These are phyloP conservation scores for Colletotrichum truncatum DNA, from an alignment of 2,329 filamentous ascomycete genomes.

Conservation along the genomic window DNA sequence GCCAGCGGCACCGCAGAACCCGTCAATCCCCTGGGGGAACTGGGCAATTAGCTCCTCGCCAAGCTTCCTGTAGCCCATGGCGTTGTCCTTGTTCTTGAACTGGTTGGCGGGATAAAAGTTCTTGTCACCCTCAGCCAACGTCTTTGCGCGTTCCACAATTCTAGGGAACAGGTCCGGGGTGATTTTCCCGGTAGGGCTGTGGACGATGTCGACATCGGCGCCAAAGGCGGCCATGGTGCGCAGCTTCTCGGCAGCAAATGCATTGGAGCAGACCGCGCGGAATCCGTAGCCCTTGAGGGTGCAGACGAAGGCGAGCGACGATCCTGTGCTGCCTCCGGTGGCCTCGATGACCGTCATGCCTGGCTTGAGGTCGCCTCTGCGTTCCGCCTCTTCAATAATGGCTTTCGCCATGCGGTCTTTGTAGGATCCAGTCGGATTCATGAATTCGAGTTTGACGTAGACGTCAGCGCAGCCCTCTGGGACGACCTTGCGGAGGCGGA, in stretches of 20 bases:
- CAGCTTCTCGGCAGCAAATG: constrained; percentile 24
- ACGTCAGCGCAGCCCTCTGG: constrained; percentile 21
- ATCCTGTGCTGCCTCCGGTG: constrained; percentile 29
- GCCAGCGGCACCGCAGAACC: constrained; percentile 27
- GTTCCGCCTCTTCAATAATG: constrained; percentile 24
- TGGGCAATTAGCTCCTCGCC: constrained; percentile 2
- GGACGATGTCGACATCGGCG: constrained; percentile 20
- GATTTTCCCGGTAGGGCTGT: constrained; percentile 15
- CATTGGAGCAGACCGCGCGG: constrained; percentile 12
- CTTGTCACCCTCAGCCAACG: not conserved
- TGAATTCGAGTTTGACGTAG: constrained; percentile 24
- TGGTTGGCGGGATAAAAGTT: constrained; percentile 15
- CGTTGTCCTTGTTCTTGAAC: constrained; percentile 24
- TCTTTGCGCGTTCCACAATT: not conserved
- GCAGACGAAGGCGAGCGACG: constrained; percentile 25
- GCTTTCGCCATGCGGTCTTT: constrained; percentile 27
- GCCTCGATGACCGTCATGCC: constrained; percentile 22
- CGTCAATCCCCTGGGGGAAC: constrained; percentile 19
- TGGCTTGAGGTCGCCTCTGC: not conserved
- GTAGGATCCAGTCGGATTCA: constrained; percentile 27
- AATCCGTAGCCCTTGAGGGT: constrained; percentile 37
- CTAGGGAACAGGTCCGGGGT: constrained; percentile 21
- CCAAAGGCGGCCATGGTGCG: constrained; percentile 28
- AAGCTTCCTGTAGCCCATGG: constrained; percentile 22
- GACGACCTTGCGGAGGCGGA: constrained; percentile 15